A percentile compares a stretch with the other conserved stretches of the same genome.
Evolutionary conservation across 495 filamentous ascomycete genomes (phyloP).

Genomic region (Tuber microsphaerosporum): DNA sequence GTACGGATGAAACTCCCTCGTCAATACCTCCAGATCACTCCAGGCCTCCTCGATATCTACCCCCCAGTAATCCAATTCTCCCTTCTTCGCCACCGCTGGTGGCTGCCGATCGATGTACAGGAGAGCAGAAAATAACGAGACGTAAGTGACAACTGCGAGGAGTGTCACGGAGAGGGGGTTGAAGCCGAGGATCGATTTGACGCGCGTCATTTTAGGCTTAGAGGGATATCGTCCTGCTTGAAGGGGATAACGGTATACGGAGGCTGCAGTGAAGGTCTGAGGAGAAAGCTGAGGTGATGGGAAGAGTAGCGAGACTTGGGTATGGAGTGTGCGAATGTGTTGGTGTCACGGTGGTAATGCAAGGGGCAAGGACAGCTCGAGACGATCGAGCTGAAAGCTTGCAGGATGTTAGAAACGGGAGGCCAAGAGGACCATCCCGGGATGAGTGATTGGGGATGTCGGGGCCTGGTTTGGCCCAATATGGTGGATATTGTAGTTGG

Average conservation of each 20-base stretch:
- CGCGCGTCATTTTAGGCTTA: slow-evolving; percentile 13
- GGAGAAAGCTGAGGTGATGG: background rate
- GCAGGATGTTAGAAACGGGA: slow-evolving; percentile 5
- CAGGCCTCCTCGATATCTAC: slow-evolving; percentile 78
- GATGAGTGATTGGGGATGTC: background rate
- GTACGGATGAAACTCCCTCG: slow-evolving; percentile 71
- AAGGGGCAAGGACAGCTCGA: slow-evolving; percentile 4
- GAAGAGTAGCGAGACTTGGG: background rate
- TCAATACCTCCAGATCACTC: slow-evolving; percentile 70
- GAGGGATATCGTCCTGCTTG: background rate
- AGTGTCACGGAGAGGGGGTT: slow-evolving; percentile 64
- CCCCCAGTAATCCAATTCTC: slow-evolving; percentile 51
- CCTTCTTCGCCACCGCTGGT: slow-evolving; percentile 49
- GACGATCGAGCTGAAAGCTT: background rate
- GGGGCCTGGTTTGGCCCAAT: background rate
- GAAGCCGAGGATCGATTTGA: slow-evolving; percentile 50
- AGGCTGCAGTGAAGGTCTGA: background rate
- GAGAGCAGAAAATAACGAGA: slow-evolving; percentile 57
- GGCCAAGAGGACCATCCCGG: slow-evolving; percentile 11
- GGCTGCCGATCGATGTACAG: slow-evolving; percentile 33
- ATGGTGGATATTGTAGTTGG: background rate
- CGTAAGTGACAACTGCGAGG: slow-evolving; percentile 61
- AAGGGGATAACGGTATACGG: background rate
- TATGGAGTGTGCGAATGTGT: slow-evolving; percentile 2
- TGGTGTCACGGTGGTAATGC: slow-evolving; percentile 9